These are phyloP conservation scores for Cordyceps sp. DNA, from an alignment of 2,329 filamentous ascomycete genomes.

Conservation along the genomic window DNA sequence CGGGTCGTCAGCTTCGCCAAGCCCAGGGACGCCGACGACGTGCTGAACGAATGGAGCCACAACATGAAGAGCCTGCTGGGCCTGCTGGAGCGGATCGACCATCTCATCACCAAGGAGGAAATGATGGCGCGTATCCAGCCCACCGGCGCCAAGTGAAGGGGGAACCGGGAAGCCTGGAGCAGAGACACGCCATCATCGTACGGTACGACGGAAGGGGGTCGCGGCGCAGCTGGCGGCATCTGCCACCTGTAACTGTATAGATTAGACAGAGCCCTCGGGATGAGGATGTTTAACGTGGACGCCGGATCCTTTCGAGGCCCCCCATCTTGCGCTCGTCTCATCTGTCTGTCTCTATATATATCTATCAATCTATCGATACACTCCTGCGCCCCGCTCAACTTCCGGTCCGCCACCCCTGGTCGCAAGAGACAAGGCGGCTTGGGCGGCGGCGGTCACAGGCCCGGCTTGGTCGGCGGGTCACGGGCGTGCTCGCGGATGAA, in stretches of 20 bases:
- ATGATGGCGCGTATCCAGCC: slow-evolving; percentile 98
- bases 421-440: too few relatives aligned
- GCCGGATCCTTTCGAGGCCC: background rate
- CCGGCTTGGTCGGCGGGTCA: slow-evolving; percentile 10
- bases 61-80: slow-evolving; percentile 93
- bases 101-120: slow-evolving; percentile 98
- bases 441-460: slow-evolving; percentile 6
- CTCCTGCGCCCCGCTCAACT: too few relatives aligned
- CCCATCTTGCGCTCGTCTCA: background rate
- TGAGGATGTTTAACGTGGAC: slow-evolving; percentile 11
- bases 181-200: background rate
- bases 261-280: background rate
- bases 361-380: too few relatives aligned
- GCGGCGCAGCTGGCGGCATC: too few relatives aligned
- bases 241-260: too few relatives aligned
- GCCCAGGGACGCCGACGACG: slow-evolving; percentile 85
- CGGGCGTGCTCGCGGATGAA: slow-evolving; percentile 40
- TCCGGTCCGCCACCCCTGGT: too few relatives aligned
- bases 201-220: background rate
- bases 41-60: slow-evolving; percentile 95
- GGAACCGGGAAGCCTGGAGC: slow-evolving; percentile 7
- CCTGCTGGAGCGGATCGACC: slow-evolving; percentile 79
- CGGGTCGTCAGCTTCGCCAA: slow-evolving; percentile 88
- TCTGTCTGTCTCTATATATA: background rate
- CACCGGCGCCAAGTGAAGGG: slow-evolving; percentile 19